Evolutionary conservation across 768 basidiomycete genomes (phyloP).

Genomic region (Boletus coccyginus): DNA sequence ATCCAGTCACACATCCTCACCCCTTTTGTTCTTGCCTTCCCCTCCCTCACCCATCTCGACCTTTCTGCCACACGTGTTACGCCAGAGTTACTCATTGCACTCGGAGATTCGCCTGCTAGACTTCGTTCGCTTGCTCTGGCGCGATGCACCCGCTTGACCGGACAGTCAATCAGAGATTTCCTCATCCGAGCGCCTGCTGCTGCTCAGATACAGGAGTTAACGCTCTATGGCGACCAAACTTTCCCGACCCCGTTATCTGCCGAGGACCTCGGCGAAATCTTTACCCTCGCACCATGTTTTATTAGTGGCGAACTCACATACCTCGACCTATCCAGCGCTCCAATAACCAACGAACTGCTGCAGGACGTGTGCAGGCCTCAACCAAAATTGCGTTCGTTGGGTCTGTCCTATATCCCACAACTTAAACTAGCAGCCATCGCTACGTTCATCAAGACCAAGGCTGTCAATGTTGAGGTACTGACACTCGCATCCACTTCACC

Average conservation of each 20-base stretch:
- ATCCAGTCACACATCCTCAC: constrained; percentile 65
- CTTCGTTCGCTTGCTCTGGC: constrained; percentile 81
- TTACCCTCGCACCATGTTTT: constrained; percentile 80
- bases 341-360: constrained; percentile 58
- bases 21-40: constrained; percentile 78
- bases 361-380: constrained; percentile 55
- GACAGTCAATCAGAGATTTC: constrained; percentile 73
- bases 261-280: constrained; percentile 63
- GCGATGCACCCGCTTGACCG: constrained; percentile 80
- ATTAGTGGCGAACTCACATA: constrained; percentile 70
- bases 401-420: constrained; percentile 80
- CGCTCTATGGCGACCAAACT: constrained; percentile 86
- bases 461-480: constrained; percentile 79
- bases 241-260: constrained; percentile 69
- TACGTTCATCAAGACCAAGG: constrained; percentile 64
- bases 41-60: constrained; percentile 85
- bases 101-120: constrained; percentile 66
- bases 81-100: constrained; percentile 66
- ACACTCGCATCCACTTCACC: constrained; percentile 76
- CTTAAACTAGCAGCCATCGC: constrained; percentile 65
- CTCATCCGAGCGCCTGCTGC: constrained; percentile 67
- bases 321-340: constrained; percentile 86
- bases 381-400: constrained; percentile 78
- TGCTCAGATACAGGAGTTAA: constrained; percentile 66
- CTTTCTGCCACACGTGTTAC: constrained; percentile 85